Base-by-base conservation (phyloP, 768 basidiomycete genomes). In the Exidia glandulosa region DNA sequence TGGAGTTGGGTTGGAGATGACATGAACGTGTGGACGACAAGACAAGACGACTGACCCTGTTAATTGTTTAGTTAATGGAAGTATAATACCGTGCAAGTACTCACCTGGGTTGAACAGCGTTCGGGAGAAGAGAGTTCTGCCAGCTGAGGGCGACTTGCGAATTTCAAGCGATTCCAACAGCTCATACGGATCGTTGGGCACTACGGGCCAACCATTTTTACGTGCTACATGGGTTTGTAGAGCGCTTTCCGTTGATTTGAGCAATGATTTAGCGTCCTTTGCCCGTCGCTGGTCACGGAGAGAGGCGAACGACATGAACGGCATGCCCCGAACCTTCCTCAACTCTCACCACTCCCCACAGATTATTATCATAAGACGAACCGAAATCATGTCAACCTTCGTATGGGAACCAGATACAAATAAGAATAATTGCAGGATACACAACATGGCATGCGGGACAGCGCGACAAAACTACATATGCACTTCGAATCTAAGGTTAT, bases 1-100 rank as follows among this genome's bases (percentile, higher is more conserved):
- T n/a, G n/a, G n/a, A n/a, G n/a, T n/a, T n/a, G n/a, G n/a, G n/a
- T 78, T 85, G 0, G 90, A 89, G 14, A 94, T 77, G 0, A 81
- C 83, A 16, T 81, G 75, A 27, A 84, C 75, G 59, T 83, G 79
- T 0, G 90, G 90, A 59, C 77, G 76, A 12, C 79, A 66, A 3
- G 77, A 71, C 23, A 90, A 56, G 12, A 94, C 59, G 1, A 78
- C 68, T 25, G 80, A 75, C 6, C 90, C 91, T 94, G 23, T 57
- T 32, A 41, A 48, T 58, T 52, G 27, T 30, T 56, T n/a, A 59
- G 62, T 6, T 57, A 50, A 14, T n/a, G n/a, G n/a, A 3, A n/a
- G n/a, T 59, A 29, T 33, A 31, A n/a, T 13, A 48, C 10, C 23
- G 9, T 9, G n/a, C n/a, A n/a, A n/a, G n/a, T 19, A 32, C 62